These are phyloP conservation scores for Nothopassalora personata DNA, from an alignment of 2,329 filamentous ascomycete species.

Conservation along the genomic window DNA sequence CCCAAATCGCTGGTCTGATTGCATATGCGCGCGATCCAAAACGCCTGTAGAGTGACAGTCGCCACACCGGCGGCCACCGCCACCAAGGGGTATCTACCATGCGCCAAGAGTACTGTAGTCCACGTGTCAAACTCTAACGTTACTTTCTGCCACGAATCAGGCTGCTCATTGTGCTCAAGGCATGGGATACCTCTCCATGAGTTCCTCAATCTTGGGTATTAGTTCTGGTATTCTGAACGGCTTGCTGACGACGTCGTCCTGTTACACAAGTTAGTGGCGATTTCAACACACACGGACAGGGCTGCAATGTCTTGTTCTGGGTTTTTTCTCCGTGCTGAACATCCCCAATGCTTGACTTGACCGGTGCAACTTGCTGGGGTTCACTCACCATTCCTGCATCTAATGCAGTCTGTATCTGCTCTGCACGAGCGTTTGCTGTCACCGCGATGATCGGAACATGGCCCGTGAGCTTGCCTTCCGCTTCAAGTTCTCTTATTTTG, in stretches of 20 bases:
- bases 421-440: constrained; percentile 71
- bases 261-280: constrained; percentile 15
- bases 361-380: background rate
- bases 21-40: background rate
- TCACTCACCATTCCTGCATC: constrained; percentile 59
- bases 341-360: background rate
- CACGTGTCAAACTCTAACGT: background rate
- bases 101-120: background rate
- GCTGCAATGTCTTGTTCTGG: background rate
- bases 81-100: background rate
- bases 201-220: constrained; percentile 48
- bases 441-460: constrained; percentile 77
- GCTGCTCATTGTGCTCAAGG: constrained; percentile 2
- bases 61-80: too few relatives aligned
- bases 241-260: constrained; percentile 49
- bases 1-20: background rate
- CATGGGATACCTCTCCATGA: constrained; percentile 34
- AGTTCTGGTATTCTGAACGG: constrained; percentile 48
- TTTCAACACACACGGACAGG: background rate
- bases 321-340: background rate
- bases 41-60: background rate
- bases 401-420: constrained; percentile 67
- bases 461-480: constrained; percentile 53
- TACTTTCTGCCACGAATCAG: background rate
- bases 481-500: constrained; percentile 63